These are phyloP conservation scores for Cephaloascus fragrans DNA, from an alignment of 805 yeast genomes.

Conservation along the genomic window DNA sequence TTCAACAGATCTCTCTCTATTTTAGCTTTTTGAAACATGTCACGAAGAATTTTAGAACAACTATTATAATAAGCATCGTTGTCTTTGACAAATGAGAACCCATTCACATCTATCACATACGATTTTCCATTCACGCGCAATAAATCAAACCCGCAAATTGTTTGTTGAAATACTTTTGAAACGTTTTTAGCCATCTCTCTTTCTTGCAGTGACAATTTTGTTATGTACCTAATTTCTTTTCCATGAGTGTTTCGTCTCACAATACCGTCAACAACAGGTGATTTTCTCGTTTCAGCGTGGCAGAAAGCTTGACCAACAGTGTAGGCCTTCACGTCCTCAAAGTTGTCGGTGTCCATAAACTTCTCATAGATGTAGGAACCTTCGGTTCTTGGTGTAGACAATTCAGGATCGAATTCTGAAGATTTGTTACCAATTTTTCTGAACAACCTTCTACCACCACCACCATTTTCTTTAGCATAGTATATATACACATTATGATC, in stretches of 20 bases:
- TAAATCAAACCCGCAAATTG: constrained; percentile 94
- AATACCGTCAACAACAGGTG: constrained; percentile 99
- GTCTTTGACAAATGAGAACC: constrained; percentile 95
- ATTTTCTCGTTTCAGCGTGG: constrained; percentile 96
- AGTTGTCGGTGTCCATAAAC: constrained; percentile 96
- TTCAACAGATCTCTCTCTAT: constrained; percentile 28
- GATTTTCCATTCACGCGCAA: constrained; percentile 82
- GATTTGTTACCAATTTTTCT: constrained; percentile 96
- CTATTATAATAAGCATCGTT: constrained; percentile 77
- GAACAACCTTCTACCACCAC: constrained; percentile 93
- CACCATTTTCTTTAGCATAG: constrained; percentile 82
- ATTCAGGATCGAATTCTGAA: constrained; percentile 85
- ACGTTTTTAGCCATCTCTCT: constrained; percentile 72
- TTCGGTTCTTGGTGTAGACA: constrained; percentile 66
- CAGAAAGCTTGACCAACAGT: constrained; percentile 89
- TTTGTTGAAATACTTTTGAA: constrained; percentile 71
- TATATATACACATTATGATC: constrained; percentile 94
- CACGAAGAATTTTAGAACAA: constrained; percentile 68
- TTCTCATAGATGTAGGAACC: constrained; percentile 91
- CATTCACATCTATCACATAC: constrained; percentile 95
- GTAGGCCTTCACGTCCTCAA: constrained; percentile 97
- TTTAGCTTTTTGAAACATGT: constrained; percentile 53
- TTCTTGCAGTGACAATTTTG: constrained; percentile 70
- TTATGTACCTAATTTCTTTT: constrained; percentile 86
- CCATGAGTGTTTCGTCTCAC: constrained; percentile 97